Evolutionary conservation across 305 asterid species (phyloP), one percentile per base, ranked within the genome.

Genomic region (Rubia occidens): DNA sequence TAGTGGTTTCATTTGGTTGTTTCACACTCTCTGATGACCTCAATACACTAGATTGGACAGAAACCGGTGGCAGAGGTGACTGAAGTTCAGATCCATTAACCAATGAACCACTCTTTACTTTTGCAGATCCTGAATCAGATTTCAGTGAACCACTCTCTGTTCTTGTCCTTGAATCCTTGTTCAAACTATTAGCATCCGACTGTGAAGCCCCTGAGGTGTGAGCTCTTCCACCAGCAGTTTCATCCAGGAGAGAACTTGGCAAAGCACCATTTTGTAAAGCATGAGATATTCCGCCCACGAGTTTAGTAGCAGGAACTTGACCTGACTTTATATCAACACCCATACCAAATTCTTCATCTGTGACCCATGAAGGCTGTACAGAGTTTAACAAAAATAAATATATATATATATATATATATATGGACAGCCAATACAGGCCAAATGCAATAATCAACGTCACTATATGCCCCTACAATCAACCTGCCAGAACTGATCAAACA

Each of bases 291-390:
- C 77, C 74, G 4, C 89, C 78, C 73, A 79, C 71, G 72, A 95
- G 75, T 79, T 92, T 91, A 47, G 95, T 71, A 81, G 80, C 79
- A 73, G 89, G 85, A 54, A 77, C 82, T 18, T 90, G 83, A 60
- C 82, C 90, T 68, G 95, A 95, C 79, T 91, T 95, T 77, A 91
- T 67, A 68, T 91, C 97, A 26, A 95, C 86, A 77, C 99, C 99
- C 98, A 91, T 95, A 77, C 99, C 96, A 82, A 95, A 95, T 80
- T 91, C 99, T 75, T 95, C 99, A 81, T 95, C 99, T 8, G 97
- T 88, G 69, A 95, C 97, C 99, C 98, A 95, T 44, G 95, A 89
- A 60, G 98, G 81, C 99, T 91, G 91, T 24, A 81, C 40, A 75
- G 70, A 69, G 39, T 61, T 55, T 51, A 66, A 67, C 68, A 45